Conservation (phyloP, 768 basidiomycete species). For the Terana coerulea region DNA sequence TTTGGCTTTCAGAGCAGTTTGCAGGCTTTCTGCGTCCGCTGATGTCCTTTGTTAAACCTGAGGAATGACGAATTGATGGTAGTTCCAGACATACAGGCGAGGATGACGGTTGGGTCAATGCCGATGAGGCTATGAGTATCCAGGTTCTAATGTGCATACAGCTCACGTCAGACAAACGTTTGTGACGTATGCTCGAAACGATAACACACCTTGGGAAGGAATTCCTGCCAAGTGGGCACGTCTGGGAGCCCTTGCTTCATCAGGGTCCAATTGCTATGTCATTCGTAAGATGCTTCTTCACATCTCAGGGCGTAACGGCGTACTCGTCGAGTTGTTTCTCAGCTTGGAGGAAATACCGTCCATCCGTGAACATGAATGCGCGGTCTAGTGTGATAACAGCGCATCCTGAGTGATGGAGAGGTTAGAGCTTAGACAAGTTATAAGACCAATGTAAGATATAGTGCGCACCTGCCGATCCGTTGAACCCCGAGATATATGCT, state of each 20-base stretch:
- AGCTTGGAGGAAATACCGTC: slow-evolving; percentile 93
- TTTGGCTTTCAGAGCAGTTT: slow-evolving; percentile 47
- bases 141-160: slow-evolving; percentile 45
- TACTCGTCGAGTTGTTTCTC: slow-evolving; percentile 83
- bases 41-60: not conserved
- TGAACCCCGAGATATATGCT: slow-evolving; percentile 90
- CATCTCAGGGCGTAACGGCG: slow-evolving; percentile 21
- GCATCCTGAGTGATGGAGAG: slow-evolving; percentile 49
- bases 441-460: not conserved
- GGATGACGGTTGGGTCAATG: slow-evolving; percentile 76
- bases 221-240: slow-evolving; percentile 89
- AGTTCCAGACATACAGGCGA: slow-evolving; percentile 44
- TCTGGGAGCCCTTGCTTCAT: slow-evolving; percentile 94
- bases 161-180: not conserved
- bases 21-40: slow-evolving; percentile 67
- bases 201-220: slow-evolving; percentile 58
- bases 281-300: not conserved
- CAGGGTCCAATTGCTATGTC: slow-evolving; percentile 80
- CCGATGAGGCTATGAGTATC: slow-evolving; percentile 64
- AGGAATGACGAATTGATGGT: not conserved
- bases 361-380: slow-evolving; percentile 91
- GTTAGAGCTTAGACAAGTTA: not conserved
- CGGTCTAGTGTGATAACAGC: slow-evolving; percentile 69
- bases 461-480: slow-evolving; percentile 80
- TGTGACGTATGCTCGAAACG: not conserved